A percentile compares a stretch with the other conserved stretches of the same genome.
phyloP scores from a whole-genome alignment of 306 rosid genomes.

The Styphnolobium japonicum region DNA sequence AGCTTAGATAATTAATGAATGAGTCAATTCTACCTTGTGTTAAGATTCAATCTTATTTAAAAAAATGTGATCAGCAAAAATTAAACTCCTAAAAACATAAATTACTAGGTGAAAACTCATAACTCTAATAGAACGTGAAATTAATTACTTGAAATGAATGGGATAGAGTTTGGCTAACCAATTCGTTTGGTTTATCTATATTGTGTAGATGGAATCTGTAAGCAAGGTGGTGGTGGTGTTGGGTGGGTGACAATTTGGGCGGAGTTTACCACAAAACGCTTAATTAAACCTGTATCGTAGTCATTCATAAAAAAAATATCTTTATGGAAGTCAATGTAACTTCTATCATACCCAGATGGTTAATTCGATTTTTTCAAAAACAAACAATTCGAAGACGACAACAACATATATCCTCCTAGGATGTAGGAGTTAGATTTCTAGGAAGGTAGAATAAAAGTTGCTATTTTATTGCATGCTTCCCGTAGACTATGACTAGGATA shows the following conservation, averaged over 20 bases:
- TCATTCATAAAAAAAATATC: no score
- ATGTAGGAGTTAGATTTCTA: neutral
- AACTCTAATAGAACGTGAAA: neutral
- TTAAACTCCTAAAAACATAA: no score
- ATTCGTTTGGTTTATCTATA: neutral
- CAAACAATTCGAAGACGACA: neutral
- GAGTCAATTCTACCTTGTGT: no score
- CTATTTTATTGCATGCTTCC: no score
- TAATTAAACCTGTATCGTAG: no score
- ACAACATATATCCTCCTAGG: neutral
- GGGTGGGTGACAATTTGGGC: neutral
- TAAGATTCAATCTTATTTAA: no score
- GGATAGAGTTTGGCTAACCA: neutral
- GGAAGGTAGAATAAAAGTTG: no score
- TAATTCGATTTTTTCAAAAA: neutral
- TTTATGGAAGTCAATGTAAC: neutral
- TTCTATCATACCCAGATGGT: neutral
- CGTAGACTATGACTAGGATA: no score
- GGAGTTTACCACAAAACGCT: conserved; percentile 24
- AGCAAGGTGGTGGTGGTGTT: neutral
- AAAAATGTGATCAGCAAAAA: no score
- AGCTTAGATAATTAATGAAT: no score
- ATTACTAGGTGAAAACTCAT: no score
- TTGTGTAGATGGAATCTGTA: neutral
- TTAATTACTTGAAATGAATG: neutral